A percentile compares a stretch with the other conserved stretches of the same genome.
These are phyloP conservation scores for Euphorbia peplus DNA, from an alignment of 345 rosid species.

Conservation along the genomic window DNA sequence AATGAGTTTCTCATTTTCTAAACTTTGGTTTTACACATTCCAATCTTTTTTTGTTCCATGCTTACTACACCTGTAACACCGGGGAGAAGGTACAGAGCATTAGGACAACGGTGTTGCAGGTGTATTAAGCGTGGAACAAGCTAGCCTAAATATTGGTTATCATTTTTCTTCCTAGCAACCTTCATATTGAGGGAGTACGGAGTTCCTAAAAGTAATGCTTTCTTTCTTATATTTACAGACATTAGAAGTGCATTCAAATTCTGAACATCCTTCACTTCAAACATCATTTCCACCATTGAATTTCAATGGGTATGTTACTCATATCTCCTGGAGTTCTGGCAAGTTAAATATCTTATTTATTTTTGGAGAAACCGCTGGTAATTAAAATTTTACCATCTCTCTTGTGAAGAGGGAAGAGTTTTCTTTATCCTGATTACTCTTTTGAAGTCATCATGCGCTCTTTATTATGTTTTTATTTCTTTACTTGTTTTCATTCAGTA, in stretches of 20 bases:
- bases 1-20: neutral
- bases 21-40: neutral
- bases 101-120: neutral
- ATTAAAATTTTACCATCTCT: slow-evolving; percentile 12
- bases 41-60: too few species aligned
- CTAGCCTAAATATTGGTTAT: neutral
- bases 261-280: slow-evolving; percentile 20
- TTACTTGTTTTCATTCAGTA: neutral
- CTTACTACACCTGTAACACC: too few species aligned
- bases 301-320: slow-evolving; percentile 21
- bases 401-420: neutral
- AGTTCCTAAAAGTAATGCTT: slow-evolving; percentile 1
- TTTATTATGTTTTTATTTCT: neutral
- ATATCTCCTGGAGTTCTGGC: slow-evolving; percentile 6
- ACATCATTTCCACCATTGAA: neutral
- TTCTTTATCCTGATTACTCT: slow-evolving; percentile 1
- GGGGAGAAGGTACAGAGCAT: too few species aligned
- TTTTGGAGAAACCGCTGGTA: neutral
- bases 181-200: slow-evolving; percentile 1
- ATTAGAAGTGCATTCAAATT: slow-evolving; percentile 14
- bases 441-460: neutral
- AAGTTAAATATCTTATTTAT: neutral
- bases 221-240: slow-evolving; percentile 21
- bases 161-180: neutral
- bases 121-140: neutral